phyloP scores from a whole-genome alignment of 2,329 filamentous ascomycete genomes.

The Ophiostoma himal-ulmi region DNA sequence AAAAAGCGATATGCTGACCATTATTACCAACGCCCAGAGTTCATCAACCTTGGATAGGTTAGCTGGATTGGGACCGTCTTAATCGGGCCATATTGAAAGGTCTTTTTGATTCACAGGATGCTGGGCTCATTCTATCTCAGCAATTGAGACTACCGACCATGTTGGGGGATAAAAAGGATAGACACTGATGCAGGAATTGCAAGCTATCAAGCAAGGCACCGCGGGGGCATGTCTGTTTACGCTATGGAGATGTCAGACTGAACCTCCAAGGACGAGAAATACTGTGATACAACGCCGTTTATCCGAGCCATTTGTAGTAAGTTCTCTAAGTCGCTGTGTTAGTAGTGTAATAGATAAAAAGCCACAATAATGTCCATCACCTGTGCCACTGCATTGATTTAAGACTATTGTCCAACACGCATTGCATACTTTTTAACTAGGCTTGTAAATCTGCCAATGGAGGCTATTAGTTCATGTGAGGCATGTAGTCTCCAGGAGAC shows the following conservation, averaged over 20 bases:
- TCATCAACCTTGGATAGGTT: background rate
- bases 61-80: background rate
- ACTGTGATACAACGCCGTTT: background rate
- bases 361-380: background rate
- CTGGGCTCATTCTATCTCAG: background rate
- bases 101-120: background rate
- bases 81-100: background rate
- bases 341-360: background rate
- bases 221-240: background rate
- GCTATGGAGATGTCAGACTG: background rate
- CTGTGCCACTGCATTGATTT: background rate
- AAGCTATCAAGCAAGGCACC: background rate
- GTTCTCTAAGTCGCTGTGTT: background rate
- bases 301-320: background rate
- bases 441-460: too few relatives aligned
- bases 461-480: too few relatives aligned
- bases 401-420: background rate
- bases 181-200: background rate
- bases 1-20: background rate
- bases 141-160: background rate
- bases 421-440: background rate
- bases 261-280: background rate
- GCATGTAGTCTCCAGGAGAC: too few relatives aligned
- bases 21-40: background rate
- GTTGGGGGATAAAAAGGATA: background rate